Evolutionary conservation across 1,284 basidiomycete genomes (phyloP), one percentile per base, ranked within the genome.

Genomic region (Exsudoporus floridanus): DNA sequence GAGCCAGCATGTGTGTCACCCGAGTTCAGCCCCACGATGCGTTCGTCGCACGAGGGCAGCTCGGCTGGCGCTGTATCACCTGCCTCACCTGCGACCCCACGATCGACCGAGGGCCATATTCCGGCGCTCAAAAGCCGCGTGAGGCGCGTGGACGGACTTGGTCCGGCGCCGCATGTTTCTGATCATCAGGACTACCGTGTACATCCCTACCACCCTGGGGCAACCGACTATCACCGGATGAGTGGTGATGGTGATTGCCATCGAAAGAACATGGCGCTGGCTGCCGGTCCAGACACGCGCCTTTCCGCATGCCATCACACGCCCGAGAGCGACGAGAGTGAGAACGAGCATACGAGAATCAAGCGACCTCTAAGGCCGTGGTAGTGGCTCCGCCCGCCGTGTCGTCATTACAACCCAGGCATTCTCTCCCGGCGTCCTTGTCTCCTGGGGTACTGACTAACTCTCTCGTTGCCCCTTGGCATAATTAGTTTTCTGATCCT

Each of bases 21-120:
- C 18, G 64, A 70, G 21, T 56, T 69, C 37, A 68, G 58, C 36
- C 56, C 55, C 27, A 50, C 51, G 19, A 50, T 54, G 27, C 68
- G 41, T 49, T 70, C 69, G 31, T 63, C 61, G 42, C 65, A 66
- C 37, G 66, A 65, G 21, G 67, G 58, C n/a, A 61, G 58, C 33
- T 78, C 79, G 1, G 73, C 70, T 3, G 75, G 75, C 25, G 75
- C 73, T 46, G 68, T 73, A 5, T 81, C 78, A n/a, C 78, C 77
- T 10, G 69, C 75, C 28, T 77, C 77, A 10, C 78, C 77, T 18
- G 66, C 71, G 2, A 80, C 77, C 13, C 77, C 77, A 40, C 74
- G 69, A 46, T 79, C 76, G 8, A 60, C 62, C 3, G 64, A 70
- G 8, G 60, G 38, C 0, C 41, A 61, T 35, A 13, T 57, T n/a